Conservation (phyloP, 352 stramenopile species). For the Phytopythium montanum region DNA sequence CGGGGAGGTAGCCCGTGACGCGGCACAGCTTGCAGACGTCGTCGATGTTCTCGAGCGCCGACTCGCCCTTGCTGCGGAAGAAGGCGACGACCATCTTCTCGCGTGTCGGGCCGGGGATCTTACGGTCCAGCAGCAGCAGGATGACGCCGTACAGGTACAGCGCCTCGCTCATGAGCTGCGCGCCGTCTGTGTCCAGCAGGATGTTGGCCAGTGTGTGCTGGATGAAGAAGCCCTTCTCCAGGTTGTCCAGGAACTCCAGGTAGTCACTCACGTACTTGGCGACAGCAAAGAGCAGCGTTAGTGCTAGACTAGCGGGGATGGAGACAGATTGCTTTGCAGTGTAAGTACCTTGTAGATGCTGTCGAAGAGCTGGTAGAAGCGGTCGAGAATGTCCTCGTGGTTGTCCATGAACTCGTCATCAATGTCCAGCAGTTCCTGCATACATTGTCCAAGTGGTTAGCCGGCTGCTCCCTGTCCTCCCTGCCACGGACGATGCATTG, state of each 20-base stretch:
- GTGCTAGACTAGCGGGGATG: neutral
- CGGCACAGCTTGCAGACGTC: constrained; percentile 90
- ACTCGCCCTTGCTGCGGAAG: constrained; percentile 87
- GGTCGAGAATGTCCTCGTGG: constrained; percentile 78
- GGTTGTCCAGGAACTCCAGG: constrained; percentile 89
- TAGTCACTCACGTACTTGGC: constrained; percentile 90
- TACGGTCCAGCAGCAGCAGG: constrained; percentile 91
- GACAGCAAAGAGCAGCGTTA: neutral
- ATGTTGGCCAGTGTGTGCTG: constrained; percentile 94
- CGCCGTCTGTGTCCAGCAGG: constrained; percentile 91
- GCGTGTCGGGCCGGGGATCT: constrained; percentile 83
- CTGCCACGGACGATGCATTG: neutral
- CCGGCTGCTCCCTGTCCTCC: too few species aligned
- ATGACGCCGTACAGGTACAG: constrained; percentile 95
- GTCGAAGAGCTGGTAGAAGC: constrained; percentile 90
- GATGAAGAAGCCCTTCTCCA: constrained; percentile 94
- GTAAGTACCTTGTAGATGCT: constrained; percentile 70
- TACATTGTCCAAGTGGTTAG: too few species aligned
- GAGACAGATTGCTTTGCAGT: neutral
- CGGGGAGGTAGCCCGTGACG: constrained; percentile 86
- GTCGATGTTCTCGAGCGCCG: constrained; percentile 87
- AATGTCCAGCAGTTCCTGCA: constrained; percentile 78
- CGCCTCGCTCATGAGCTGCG: constrained; percentile 93
- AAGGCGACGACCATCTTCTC: constrained; percentile 93
- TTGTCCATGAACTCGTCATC: constrained; percentile 92